Percentiles rank a stretch among this genome's conserved stretches.
phyloP scores from a whole-genome alignment of 768 basidiomycete genomes.

The Calocera viscosa region DNA sequence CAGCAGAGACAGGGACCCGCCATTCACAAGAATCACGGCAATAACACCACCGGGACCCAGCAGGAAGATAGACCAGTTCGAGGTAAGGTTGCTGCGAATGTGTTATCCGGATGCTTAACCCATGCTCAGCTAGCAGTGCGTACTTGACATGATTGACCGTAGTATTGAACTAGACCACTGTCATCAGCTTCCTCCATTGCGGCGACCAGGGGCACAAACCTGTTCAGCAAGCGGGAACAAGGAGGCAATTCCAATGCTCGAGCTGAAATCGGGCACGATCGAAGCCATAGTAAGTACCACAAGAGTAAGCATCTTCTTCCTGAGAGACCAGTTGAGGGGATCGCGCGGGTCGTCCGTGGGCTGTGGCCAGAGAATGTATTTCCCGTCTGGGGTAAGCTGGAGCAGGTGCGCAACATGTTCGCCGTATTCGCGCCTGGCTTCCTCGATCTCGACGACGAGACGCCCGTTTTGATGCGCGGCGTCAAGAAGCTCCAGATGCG shows the following conservation, averaged over 20 bases:
- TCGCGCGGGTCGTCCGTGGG: slow-evolving; percentile 50
- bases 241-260: slow-evolving; percentile 50
- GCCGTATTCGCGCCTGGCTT: slow-evolving; percentile 52
- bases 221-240: slow-evolving; percentile 48
- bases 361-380: slow-evolving; percentile 56
- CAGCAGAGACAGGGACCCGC: slow-evolving; percentile 15
- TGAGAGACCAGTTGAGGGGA: slow-evolving; percentile 52
- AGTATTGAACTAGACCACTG: not conserved
- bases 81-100: slow-evolving; percentile 50
- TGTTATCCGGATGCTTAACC: slow-evolving; percentile 45
- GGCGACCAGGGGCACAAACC: not conserved
- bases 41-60: slow-evolving; percentile 49
- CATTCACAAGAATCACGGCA: slow-evolving; percentile 53
- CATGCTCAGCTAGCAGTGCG: slow-evolving; percentile 25
- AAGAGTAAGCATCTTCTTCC: slow-evolving; percentile 44
- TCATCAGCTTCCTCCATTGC: not conserved
- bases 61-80: slow-evolving; percentile 31
- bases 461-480: slow-evolving; percentile 16
- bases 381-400: slow-evolving; percentile 46
- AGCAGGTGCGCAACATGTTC: slow-evolving; percentile 40
- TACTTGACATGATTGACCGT: slow-evolving; percentile 6
- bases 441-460: slow-evolving; percentile 25
- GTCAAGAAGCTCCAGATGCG: not conserved
- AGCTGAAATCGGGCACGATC: slow-evolving; percentile 55
- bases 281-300: slow-evolving; percentile 51